Evolutionary conservation across 768 basidiomycete species (phyloP).

Genomic region (Porphyrellus cyaneotinctus): DNA sequence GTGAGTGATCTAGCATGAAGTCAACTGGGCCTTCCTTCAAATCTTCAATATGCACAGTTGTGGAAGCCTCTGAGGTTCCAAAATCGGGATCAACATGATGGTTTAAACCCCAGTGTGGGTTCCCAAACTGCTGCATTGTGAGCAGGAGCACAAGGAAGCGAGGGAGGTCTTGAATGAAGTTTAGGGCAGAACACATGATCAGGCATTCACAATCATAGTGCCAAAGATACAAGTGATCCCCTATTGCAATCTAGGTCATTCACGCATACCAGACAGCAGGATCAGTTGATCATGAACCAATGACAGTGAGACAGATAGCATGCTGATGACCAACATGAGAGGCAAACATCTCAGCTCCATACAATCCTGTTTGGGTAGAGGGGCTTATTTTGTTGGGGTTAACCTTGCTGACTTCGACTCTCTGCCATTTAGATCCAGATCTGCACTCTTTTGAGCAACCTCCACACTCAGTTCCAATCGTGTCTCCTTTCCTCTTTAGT

Average conservation of each 20-base stretch:
- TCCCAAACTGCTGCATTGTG: background rate
- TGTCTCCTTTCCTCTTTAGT: background rate
- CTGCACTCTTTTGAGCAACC: no score
- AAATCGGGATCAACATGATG: background rate
- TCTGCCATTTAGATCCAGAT: background rate
- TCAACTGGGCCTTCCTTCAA: background rate
- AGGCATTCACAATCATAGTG: background rate
- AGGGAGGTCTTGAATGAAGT: background rate
- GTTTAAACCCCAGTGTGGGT: background rate
- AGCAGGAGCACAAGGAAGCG: background rate
- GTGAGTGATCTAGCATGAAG: background rate
- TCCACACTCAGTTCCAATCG: no score
- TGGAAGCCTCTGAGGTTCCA: background rate
- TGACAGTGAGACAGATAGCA: constrained; percentile 1
- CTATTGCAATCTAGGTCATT: background rate
- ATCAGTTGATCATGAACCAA: background rate
- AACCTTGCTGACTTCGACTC: background rate
- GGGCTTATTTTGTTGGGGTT: background rate
- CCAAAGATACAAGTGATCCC: background rate
- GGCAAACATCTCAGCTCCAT: constrained; percentile 2
- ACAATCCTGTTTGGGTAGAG: background rate
- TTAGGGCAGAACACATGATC: background rate
- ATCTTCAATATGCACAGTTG: background rate
- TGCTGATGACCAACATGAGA: constrained; percentile 4
- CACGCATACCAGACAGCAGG: background rate